A percentile compares a stretch with the other conserved stretches of the same genome.
These are phyloP conservation scores for Hemileccinum impolitum DNA, from an alignment of 768 basidiomycete species.

Conservation along the genomic window DNA sequence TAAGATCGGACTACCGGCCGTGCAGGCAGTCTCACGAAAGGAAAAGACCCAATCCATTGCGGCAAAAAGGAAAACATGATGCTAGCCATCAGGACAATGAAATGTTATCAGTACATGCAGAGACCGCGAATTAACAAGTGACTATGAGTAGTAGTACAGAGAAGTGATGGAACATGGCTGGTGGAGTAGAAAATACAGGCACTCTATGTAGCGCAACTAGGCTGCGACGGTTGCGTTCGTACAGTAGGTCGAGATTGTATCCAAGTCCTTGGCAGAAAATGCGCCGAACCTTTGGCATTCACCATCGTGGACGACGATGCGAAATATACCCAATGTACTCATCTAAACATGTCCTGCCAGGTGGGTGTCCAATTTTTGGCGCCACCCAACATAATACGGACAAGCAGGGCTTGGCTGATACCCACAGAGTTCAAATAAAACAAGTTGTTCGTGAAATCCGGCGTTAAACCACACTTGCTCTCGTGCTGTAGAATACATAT, in stretches of 20 bases:
- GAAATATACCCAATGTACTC: neutral
- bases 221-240: slow-evolving; percentile 11
- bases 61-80: neutral
- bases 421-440: slow-evolving; percentile 69
- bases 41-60: slow-evolving; percentile 6
- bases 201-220: slow-evolving; percentile 17
- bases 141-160: slow-evolving; percentile 5
- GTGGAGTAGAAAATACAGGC: slow-evolving; percentile 13
- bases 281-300: slow-evolving; percentile 10
- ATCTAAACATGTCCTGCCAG: slow-evolving; percentile 33
- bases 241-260: slow-evolving; percentile 15
- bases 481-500: slow-evolving; percentile 43
- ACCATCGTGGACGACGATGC: neutral
- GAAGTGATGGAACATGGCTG: slow-evolving; percentile 7
- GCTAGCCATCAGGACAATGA: neutral
- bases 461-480: slow-evolving; percentile 77
- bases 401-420: slow-evolving; percentile 58
- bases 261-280: neutral
- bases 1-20: slow-evolving; percentile 2
- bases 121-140: neutral
- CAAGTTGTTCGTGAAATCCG: slow-evolving; percentile 78
- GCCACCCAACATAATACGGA: slow-evolving; percentile 69
- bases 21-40: neutral
- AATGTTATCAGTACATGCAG: neutral
- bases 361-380: slow-evolving; percentile 48